Base-by-base conservation (phyloP, 2,329 filamentous ascomycete genomes). In the Talaromyces sp. region DNA sequence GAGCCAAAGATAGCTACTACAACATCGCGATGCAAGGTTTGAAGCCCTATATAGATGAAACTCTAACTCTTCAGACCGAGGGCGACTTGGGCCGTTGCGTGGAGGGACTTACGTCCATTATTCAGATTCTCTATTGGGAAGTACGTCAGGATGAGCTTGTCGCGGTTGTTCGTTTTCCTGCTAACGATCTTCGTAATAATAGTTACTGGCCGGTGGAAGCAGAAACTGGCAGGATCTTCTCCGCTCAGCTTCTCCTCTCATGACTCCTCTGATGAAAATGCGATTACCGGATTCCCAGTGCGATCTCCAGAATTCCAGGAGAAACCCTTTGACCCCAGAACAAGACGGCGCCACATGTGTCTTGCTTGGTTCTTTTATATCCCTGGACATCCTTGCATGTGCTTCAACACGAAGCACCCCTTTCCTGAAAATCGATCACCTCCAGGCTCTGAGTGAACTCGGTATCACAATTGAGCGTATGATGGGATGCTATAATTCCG, bases 41-140 rank as follows among this genome's bases (percentile, higher is more conserved):
- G 9, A 28, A 58, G 14, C n/a, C n/a, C 2, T 31, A 33, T 44
- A 8, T 58, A 14, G 40, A 33, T 14, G 55, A 58, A n/a, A 11
- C 11, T 28, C 37, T 8, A 25, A 33, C 9, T 11, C 31, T 42
- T 16, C 46, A 31, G 46, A 25, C 16, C 4, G 16, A 44, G 12
- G 21, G 16, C 3, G 25, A 58, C 55, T 42, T 44, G 9, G 40
- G 11, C 3, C 55, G 37, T 44, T 31, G 55, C 16, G 16, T 58
- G 16, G 55, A 58, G n/a, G 55, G 55, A 12, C 37, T 58, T n/a
- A 58, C 55, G 5, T 58, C 23, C 3, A 58, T 58, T n/a, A 16
- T 58, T 21, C 55, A 58, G 31, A 16, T 58, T 23, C 7, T 58
- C 16, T 58, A 18, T n/a, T 58, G 55, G 55, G 37, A 58, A n/a